Percentiles rank a stretch among this genome's conserved stretches.
phyloP scores from a whole-genome alignment of 495 filamentous ascomycete genomes.

The Neurospora sp. region DNA sequence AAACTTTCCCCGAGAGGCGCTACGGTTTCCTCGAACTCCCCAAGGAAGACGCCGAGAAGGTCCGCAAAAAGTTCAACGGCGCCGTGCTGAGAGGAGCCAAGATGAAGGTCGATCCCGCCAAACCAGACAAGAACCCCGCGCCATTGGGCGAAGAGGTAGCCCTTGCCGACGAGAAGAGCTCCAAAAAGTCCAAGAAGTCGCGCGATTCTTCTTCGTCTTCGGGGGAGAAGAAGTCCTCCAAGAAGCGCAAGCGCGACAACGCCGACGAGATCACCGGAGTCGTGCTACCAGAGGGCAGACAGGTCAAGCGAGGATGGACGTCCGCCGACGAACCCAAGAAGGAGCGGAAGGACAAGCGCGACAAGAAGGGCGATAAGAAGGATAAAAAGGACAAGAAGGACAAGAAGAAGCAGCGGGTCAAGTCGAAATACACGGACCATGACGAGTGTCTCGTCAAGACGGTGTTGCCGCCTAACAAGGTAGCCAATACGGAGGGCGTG shows the following conservation, averaged over 20 bases:
- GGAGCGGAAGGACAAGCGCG: conserved; percentile 36
- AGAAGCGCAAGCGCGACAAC: conserved; percentile 45
- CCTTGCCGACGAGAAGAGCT: conserved; percentile 25
- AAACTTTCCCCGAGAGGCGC: conserved; percentile 78
- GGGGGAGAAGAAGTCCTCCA: conserved; percentile 41
- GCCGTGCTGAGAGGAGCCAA: conserved; percentile 76
- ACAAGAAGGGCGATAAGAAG: conserved; percentile 37
- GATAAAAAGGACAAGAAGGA: conserved; percentile 40
- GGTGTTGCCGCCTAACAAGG: conserved; percentile 55
- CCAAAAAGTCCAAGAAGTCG: conserved; percentile 28
- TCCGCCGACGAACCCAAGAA: conserved; percentile 48
- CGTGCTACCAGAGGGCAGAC: conserved; percentile 60
- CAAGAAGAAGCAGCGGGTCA: conserved; percentile 42
- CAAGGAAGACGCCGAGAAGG: conserved; percentile 66
- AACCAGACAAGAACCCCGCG: conserved; percentile 34
- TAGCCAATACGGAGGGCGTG: conserved; percentile 28
- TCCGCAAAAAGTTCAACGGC: conserved; percentile 90
- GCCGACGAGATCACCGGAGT: conserved; percentile 51
- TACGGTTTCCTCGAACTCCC: conserved; percentile 88
- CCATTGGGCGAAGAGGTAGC: conserved; percentile 21
- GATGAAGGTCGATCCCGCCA: conserved; percentile 70
- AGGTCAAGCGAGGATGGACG: conserved; percentile 88
- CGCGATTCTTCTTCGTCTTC: not conserved
- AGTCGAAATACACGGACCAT: conserved; percentile 69
- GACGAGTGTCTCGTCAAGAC: conserved; percentile 74